Conservation (phyloP, 2,329 filamentous ascomycete species). For the Claviceps sp. region DNA sequence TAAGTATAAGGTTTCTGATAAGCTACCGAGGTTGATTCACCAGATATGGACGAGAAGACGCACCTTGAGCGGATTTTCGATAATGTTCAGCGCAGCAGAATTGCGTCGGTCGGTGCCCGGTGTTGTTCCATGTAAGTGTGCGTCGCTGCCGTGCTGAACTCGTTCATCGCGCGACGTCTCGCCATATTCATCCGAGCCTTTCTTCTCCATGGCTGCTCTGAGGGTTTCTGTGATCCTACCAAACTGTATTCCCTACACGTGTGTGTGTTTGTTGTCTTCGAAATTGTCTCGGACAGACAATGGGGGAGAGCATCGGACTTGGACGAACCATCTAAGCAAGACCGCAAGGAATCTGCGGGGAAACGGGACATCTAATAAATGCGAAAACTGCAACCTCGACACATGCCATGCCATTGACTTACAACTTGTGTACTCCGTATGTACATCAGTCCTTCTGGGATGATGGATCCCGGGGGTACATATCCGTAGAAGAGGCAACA, state of each 20-base stretch:
- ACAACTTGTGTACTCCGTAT: too few species aligned
- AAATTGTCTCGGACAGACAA: neutral
- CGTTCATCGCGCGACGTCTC: constrained; percentile 7
- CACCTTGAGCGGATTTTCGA: constrained; percentile 20
- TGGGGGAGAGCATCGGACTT: neutral
- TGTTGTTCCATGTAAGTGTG: neutral
- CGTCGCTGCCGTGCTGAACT: neutral
- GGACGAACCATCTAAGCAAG: neutral
- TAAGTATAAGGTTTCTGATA: neutral
- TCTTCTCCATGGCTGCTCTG: constrained; percentile 7
- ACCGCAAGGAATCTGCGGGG: neutral
- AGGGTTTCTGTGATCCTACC: neutral
- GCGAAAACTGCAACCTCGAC: neutral
- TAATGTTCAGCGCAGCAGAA: constrained; percentile 18
- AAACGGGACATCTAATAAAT: neutral
- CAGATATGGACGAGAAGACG: neutral
- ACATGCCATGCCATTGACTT: neutral
- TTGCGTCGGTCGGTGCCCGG: constrained; percentile 8
- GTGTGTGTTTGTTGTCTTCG: neutral
- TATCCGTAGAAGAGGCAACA: neutral
- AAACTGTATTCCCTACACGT: neutral
- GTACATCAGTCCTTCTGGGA: neutral
- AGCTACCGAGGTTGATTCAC: neutral
- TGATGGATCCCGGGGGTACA: neutral
- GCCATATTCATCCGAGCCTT: constrained; percentile 2